phyloP scores from a whole-genome alignment of 306 rosid genomes.

The Adenanthera pavonina region DNA sequence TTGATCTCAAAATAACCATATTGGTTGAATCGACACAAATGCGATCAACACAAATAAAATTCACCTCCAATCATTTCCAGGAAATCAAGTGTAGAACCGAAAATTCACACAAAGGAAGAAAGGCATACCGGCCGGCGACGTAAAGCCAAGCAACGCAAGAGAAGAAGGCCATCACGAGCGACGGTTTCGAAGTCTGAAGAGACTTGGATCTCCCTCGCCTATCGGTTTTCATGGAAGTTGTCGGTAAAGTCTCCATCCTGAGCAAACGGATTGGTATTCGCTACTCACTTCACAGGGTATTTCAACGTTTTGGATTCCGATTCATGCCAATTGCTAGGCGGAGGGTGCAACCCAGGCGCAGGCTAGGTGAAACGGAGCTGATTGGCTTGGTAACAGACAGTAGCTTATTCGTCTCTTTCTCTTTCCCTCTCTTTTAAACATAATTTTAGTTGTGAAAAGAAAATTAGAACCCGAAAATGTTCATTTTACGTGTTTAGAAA shows the following conservation, averaged over 20 bases:
- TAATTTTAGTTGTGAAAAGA: not conserved
- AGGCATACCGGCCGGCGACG: constrained; percentile 85
- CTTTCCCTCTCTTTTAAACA: not conserved
- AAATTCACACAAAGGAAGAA: not conserved
- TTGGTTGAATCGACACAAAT: not conserved
- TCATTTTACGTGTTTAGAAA: not conserved
- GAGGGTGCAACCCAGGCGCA: not conserved
- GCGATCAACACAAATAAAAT: not conserved
- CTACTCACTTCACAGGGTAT: not conserved
- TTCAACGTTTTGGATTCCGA: constrained; percentile 22
- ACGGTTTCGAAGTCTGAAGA: constrained; percentile 70
- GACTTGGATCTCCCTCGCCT: constrained; percentile 83
- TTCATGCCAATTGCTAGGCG: not conserved
- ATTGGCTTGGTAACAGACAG: not conserved
- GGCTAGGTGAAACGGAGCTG: not conserved
- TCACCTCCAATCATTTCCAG: not conserved
- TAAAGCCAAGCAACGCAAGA: constrained; percentile 99
- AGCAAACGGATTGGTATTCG: not conserved
- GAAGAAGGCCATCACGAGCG: constrained; percentile 80
- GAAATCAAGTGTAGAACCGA: not conserved
- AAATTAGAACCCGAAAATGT: not conserved
- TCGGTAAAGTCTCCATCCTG: constrained; percentile 74
- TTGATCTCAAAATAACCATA: not conserved
- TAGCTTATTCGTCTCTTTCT: not conserved
- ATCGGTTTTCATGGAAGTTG: constrained; percentile 58